These are phyloP conservation scores for Acanthamoeba triangularis DNA, from an alignment of 208 protist genomes.

Conservation along the genomic window DNA sequence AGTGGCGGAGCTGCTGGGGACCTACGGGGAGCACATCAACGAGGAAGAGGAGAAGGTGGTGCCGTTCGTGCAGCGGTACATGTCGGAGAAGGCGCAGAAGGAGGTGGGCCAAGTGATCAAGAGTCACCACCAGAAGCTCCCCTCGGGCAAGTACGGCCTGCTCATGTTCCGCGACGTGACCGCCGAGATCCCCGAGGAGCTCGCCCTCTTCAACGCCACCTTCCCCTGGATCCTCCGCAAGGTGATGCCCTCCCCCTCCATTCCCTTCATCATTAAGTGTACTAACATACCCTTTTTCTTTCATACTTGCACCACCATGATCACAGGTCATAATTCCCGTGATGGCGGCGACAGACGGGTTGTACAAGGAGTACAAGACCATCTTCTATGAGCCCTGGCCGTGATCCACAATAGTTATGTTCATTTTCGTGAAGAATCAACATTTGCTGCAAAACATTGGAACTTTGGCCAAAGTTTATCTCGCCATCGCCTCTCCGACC, in stretches of 20 bases:
- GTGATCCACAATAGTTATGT: too few relatives aligned
- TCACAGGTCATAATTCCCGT: background rate
- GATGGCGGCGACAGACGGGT: background rate
- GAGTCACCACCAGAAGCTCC: conserved; percentile 8
- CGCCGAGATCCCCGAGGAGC: conserved; percentile 2
- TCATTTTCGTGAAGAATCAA: too few relatives aligned
- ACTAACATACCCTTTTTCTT: too few relatives aligned
- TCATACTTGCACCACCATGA: background rate
- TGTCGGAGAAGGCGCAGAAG: conserved; percentile 44
- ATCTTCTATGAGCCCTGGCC: conserved; percentile 22
- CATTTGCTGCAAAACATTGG: too few relatives aligned
- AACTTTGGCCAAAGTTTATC: too few relatives aligned
- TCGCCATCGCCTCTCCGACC: too few relatives aligned
- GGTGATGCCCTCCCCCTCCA: background rate
- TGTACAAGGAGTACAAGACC: conserved; percentile 37
- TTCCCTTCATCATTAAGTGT: too few relatives aligned
- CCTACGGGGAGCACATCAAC: conserved; percentile 52
- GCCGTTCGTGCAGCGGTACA: conserved; percentile 40
- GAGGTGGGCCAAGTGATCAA: conserved; percentile 1
- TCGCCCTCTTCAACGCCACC: conserved; percentile 25
- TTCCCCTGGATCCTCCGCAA: conserved; percentile 48
- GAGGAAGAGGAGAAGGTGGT: conserved; percentile 28
- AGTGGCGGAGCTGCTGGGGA: background rate
- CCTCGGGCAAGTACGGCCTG: conserved; percentile 36
- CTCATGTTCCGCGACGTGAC: conserved; percentile 9